Evolutionary conservation across 2,329 filamentous ascomycete species (phyloP), one percentile per base, ranked within the genome.

Genomic region (Epichloe gansuensis): DNA sequence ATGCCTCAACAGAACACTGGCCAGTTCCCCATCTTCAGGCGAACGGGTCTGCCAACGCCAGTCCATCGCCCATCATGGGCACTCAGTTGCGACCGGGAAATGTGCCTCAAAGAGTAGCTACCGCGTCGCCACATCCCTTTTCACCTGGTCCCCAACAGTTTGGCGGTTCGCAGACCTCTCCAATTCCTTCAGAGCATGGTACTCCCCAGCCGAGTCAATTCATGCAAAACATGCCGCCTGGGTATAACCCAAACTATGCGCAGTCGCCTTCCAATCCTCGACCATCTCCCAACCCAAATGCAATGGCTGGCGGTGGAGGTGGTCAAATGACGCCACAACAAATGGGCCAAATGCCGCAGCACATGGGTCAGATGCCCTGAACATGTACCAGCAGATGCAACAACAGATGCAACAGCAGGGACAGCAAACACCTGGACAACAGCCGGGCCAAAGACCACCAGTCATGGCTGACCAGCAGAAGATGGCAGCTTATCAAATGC

Each of bases 61-160:
- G 89, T 41, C 91, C 91, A 11, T 97, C 93, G 6, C 93, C 93
- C 31, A 91, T 94, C 57, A 90, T 96, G 81, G 81, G 82, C 56
- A 90, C 85, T 64, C 91, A 94, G 62, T 74, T 84, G 65, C 80
- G 82, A 56, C 78, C 83, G 37, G 81, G 86, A 63, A 78, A 78
- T 61, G 82, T 86, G 13, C 83, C 85, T 41, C 87, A 90, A 65
- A 77, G 90, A 63, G 88, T 97, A 67, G 86, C 90, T 58, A 96
- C 91, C 46, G 86, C 89, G 44, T 97, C 93, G 35, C 91, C 93
- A 3, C 91, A 93, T 67, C 88, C 89, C 1, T 95, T 94, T 66
- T 91, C 87, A 2, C 86, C 87, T 15, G 83, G 83, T 53, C 77
- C 80, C 35, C 84, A 86, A 60, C 85, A 86, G 63, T 87, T 88